These are phyloP conservation scores for Barbatosphaeria neglecta DNA, from an alignment of 495 filamentous ascomycete species.

Conservation along the genomic window DNA sequence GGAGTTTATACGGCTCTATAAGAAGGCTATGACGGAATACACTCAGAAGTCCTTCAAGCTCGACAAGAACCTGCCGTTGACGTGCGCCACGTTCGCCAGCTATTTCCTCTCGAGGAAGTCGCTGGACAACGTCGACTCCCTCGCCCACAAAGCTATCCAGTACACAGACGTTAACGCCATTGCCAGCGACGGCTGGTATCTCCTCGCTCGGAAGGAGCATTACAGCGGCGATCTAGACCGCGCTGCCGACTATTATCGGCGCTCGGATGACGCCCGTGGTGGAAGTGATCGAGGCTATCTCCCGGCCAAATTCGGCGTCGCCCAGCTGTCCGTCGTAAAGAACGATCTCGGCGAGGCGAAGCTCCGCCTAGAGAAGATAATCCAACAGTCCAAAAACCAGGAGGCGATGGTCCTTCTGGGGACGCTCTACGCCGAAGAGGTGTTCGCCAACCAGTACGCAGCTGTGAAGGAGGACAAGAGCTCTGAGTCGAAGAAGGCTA, in stretches of 20 bases:
- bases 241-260: slow-evolving; percentile 71
- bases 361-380: slow-evolving; percentile 84
- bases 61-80: slow-evolving; percentile 86
- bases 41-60: slow-evolving; percentile 89
- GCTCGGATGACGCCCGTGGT: slow-evolving; percentile 80
- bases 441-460: slow-evolving; percentile 63
- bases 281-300: slow-evolving; percentile 78
- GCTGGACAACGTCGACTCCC: slow-evolving; percentile 64
- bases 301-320: slow-evolving; percentile 84
- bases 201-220: slow-evolving; percentile 82
- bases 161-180: slow-evolving; percentile 90
- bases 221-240: slow-evolving; percentile 52
- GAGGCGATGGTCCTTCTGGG: slow-evolving; percentile 87
- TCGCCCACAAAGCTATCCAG: slow-evolving; percentile 89
- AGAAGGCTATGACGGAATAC: slow-evolving; percentile 86
- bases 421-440: slow-evolving; percentile 84
- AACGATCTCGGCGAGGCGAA: slow-evolving; percentile 84
- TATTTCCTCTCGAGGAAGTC: slow-evolving; percentile 76
- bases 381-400: slow-evolving; percentile 71
- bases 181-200: slow-evolving; percentile 93
- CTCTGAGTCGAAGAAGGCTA: slow-evolving; percentile 69
- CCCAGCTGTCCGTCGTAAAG: slow-evolving; percentile 75
- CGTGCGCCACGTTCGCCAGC: slow-evolving; percentile 75
- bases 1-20: slow-evolving; percentile 70
- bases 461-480: slow-evolving; percentile 79